Evolutionary conservation across 257 asterid genomes (phyloP), one percentile per base, ranked within the genome.

Genomic region (Nicotiana undulata): DNA sequence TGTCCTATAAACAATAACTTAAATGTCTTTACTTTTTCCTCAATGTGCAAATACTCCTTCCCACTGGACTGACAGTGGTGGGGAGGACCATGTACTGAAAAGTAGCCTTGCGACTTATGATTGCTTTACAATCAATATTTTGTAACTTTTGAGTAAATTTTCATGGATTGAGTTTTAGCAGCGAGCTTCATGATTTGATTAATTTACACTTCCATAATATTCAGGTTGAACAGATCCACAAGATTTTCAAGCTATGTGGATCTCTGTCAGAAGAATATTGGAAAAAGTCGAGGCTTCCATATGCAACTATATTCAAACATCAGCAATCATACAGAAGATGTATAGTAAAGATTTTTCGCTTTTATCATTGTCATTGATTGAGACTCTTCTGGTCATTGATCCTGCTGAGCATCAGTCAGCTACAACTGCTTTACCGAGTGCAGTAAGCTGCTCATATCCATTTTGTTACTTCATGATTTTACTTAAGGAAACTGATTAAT

Each of bases 221-320:
- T 75, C 80, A 92, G 98, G 98, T 94, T 84, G 97, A 94, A 84
- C 98, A 94, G 75, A 93, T 94, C 81, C 97, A 94, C 89, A 89
- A 92, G 88, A 94, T 94, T 78, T 94, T 94, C 89, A 94, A 94
- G 92, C 90, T 93, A 34, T 92, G 97, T 7, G 98, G 98, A 81
- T 93, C 98, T 59, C 98, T 97, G 3, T 79, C 93, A 9, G 94
- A 92, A 29, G 96, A 92, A 10, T 94, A 94, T 80, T 94, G 97
- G 98, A 94, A 91, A 85, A 94, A 86, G 84, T 90, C 94, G 2
- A 92, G 84, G 86, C 96, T 94, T 66, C 96, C 97, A 11, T 94
- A 92, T 81, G 96, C 98, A 26, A 91, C 95, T 80, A 89, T 94
- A 76, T 94, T 94, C 86, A 94, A 91, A 86, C 98, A 97, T 4